A percentile compares a stretch with the other conserved stretches of the same genome.
phyloP scores from a whole-genome alignment of 192 early-diverging fungal genomes.

The Geranomyces variabilis region DNA sequence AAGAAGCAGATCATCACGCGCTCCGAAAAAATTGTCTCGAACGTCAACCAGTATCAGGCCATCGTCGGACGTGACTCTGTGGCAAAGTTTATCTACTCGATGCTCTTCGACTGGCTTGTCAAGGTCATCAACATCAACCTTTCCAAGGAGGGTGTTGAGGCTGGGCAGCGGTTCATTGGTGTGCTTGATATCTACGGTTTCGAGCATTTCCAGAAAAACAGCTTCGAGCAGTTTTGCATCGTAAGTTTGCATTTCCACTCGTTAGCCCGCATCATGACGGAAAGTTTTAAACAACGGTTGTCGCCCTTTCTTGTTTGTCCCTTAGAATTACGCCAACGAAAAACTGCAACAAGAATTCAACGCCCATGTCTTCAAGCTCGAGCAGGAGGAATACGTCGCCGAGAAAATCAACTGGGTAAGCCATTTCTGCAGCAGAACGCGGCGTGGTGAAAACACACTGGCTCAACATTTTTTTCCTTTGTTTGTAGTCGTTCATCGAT shows the following conservation, averaged over 20 bases:
- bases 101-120: constrained; percentile 96
- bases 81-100: constrained; percentile 95
- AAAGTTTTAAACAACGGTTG: neutral
- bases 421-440: no score
- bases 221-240: constrained; percentile 99
- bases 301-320: neutral
- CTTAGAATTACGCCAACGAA: constrained; percentile 84
- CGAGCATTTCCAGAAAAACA: constrained; percentile 99
- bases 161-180: constrained; percentile 82
- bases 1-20: constrained; percentile 91
- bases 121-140: constrained; percentile 86
- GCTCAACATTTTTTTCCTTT: no score
- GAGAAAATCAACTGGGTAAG: constrained; percentile 90
- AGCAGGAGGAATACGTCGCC: constrained; percentile 97
- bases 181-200: constrained; percentile 99
- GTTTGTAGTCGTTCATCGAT: constrained; percentile 81
- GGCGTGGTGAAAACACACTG: neutral
- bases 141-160: constrained; percentile 45
- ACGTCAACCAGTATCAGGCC: constrained; percentile 73
- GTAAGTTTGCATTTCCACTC: no score
- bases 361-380: constrained; percentile 97
- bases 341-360: constrained; percentile 99
- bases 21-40: constrained; percentile 88
- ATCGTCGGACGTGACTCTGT: constrained; percentile 86
- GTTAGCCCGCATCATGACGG: constrained; percentile 16